These are phyloP conservation scores for Plectranthus barbatus DNA, from an alignment of 257 asterid species.

Conservation along the genomic window DNA sequence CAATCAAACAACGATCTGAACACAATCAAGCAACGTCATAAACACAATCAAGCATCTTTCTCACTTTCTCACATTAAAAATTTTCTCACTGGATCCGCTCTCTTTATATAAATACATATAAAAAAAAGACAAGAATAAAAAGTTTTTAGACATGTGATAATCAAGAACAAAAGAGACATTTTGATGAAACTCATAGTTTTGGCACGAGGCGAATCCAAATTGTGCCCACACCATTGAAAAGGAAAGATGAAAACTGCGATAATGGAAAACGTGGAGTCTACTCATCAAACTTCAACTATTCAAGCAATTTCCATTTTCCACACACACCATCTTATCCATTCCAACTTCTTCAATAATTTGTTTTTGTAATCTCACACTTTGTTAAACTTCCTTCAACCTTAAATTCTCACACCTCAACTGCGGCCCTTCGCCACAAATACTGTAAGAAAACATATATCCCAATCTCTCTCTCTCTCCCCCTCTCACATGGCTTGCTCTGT, in stretches of 20 bases:
- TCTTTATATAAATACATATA: no score
- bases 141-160: no score
- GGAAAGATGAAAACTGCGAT: not conserved
- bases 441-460: not conserved
- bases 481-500: slow-evolving; percentile 24
- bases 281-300: slow-evolving; percentile 15
- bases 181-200: not conserved
- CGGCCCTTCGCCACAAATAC: slow-evolving; percentile 44
- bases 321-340: slow-evolving; percentile 25
- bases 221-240: not conserved
- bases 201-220: not conserved
- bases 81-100: no score
- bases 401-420: slow-evolving; percentile 23
- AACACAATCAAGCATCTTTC: no score
- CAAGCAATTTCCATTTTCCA: not conserved
- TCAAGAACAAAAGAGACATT: not conserved
- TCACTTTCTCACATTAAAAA: no score
- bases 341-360: not conserved
- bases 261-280: slow-evolving; percentile 20
- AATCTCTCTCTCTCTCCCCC: not conserved
- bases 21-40: no score
- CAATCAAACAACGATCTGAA: no score
- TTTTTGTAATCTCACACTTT: not conserved
- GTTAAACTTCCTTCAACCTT: slow-evolving; percentile 7
- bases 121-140: no score